Evolutionary conservation across 495 filamentous ascomycete species (phyloP).

Genomic region (Penicillium waksmanii): DNA sequence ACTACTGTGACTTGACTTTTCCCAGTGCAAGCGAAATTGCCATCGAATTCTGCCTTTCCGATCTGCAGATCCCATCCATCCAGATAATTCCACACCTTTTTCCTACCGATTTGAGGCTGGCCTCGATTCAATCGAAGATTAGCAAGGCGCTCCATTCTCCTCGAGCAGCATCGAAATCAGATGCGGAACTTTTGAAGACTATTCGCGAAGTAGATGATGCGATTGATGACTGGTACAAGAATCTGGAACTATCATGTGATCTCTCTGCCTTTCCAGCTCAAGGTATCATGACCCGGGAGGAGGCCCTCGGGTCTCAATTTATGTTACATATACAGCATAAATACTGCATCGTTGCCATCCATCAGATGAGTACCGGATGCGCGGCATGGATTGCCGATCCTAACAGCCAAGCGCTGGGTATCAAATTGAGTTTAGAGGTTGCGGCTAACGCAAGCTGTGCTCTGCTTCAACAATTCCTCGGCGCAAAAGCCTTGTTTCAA

Average conservation of each 20-base stretch:
- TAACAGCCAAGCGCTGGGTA: background rate
- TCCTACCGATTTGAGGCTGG: background rate
- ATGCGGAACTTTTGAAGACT: background rate
- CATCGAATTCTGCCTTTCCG: background rate
- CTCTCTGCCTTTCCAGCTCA: background rate
- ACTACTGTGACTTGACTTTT: constrained; percentile 4
- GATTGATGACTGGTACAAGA: background rate
- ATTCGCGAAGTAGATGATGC: background rate
- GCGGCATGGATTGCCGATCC: background rate
- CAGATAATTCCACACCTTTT: background rate
- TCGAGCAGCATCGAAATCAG: background rate
- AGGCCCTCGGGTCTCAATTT: background rate
- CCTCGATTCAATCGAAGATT: background rate
- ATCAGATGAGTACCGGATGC: background rate
- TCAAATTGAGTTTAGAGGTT: constrained; percentile 1
- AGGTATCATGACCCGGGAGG: background rate
- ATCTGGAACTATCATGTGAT: background rate
- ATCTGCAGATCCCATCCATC: background rate
- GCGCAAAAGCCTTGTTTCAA: background rate
- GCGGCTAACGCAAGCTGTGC: background rate
- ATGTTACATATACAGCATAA: background rate
- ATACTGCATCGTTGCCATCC: background rate
- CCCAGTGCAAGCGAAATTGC: background rate
- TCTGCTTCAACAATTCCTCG: background rate
- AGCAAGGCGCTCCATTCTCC: constrained; percentile 1